A percentile compares a stretch with the other conserved stretches of the same genome.
phyloP scores from a whole-genome alignment of 495 filamentous ascomycete species.

The Sabuloglossum arenarium region DNA sequence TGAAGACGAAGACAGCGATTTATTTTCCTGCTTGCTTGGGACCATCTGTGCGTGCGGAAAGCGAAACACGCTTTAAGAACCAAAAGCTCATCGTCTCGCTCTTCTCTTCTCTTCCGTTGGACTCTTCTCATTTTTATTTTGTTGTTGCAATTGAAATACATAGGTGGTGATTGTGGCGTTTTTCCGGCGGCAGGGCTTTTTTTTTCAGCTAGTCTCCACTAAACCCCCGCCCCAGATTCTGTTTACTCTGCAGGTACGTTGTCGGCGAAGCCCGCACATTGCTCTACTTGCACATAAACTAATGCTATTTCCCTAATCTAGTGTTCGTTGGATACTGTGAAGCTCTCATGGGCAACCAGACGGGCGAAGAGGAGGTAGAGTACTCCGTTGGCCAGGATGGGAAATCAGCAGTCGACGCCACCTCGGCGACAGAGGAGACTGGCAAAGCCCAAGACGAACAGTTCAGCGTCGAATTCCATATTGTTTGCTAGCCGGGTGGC shows the following conservation, averaged over 20 bases:
- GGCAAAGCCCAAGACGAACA: conserved; percentile 5
- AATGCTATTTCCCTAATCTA: neutral
- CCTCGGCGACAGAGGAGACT: conserved; percentile 1
- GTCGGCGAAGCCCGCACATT: too few species aligned
- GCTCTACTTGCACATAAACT: too few species aligned
- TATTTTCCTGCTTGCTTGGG: too few species aligned
- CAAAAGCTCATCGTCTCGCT: too few species aligned
- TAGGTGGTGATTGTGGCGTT: neutral
- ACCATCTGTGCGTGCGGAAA: too few species aligned
- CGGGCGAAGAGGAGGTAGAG: neutral
- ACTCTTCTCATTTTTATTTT: too few species aligned
- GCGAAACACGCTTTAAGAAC: too few species aligned
- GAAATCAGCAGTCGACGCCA: conserved; percentile 3
- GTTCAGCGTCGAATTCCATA: neutral
- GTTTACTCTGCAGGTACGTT: too few species aligned
- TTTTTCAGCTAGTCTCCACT: neutral
- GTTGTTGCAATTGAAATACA: too few species aligned
- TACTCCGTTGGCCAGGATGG: neutral
- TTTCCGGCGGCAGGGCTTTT: too few species aligned
- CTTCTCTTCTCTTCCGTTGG: too few species aligned
- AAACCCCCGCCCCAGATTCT: neutral
- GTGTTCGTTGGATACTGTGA: neutral
- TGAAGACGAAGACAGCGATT: too few species aligned
- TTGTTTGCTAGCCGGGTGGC: neutral
- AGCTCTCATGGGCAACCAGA: neutral